These are phyloP conservation scores for Pichia thaimueangensis DNA, from an alignment of 805 yeast species.

Conservation along the genomic window DNA sequence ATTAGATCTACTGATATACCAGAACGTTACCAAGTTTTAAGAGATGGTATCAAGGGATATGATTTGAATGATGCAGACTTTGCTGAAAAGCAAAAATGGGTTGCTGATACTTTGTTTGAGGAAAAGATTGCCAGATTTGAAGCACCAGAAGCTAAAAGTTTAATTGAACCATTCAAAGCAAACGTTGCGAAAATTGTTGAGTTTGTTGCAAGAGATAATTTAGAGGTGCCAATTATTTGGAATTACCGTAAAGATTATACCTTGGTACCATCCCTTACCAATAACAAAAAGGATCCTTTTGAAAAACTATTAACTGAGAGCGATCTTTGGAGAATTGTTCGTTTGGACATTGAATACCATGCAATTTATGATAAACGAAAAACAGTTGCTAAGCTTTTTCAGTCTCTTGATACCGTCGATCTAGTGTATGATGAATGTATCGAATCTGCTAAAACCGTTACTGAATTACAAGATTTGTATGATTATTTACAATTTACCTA, in stretches of 20 bases:
- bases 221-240: constrained; percentile 94
- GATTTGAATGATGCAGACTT: constrained; percentile 67
- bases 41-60: constrained; percentile 60
- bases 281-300: constrained; percentile 37
- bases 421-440: constrained; percentile 50
- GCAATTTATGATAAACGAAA: constrained; percentile 70
- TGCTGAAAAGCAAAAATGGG: constrained; percentile 71
- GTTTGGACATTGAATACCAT: constrained; percentile 82
- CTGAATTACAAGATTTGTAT: constrained; percentile 79
- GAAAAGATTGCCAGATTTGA: constrained; percentile 46
- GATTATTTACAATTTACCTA: constrained; percentile 76
- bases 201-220: constrained; percentile 66
- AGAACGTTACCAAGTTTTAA: constrained; percentile 79
- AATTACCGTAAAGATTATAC: constrained; percentile 90
- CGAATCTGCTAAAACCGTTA: constrained; percentile 50
- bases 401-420: constrained; percentile 51
- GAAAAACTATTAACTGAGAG: constrained; percentile 62
- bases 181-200: constrained; percentile 69
- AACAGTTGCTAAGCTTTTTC: constrained; percentile 47
- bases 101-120: constrained; percentile 52
- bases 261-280: constrained; percentile 41
- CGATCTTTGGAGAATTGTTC: constrained; percentile 88
- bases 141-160: constrained; percentile 28
- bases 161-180: constrained; percentile 48
- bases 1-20: constrained; percentile 87